Base-by-base conservation (phyloP, 768 basidiomycete genomes). In the Mycena filopes region DNA sequence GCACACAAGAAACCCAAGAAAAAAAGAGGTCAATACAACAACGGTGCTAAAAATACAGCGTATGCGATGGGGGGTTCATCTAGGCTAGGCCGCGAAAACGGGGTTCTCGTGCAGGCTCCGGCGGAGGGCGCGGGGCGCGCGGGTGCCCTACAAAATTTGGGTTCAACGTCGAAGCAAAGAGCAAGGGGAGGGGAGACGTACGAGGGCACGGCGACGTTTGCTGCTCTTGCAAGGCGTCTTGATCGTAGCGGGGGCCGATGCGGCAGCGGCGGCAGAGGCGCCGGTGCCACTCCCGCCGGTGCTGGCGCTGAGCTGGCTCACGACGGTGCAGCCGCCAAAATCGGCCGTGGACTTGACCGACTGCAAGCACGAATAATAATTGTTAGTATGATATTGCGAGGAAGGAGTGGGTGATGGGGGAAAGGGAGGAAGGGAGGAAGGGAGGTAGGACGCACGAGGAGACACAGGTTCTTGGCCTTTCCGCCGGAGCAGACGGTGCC, bases 401-500 rank as follows among this genome's bases (percentile, higher is more conserved):
- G 15, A 18, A 8, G 20, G 38, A 38, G 40, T 26, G 26, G 26
- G 11, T 20, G n/a, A 29, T 8, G 53, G 54, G 33, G 9, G 48
- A 20, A 33, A 36, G n/a, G n/a, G n/a, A 9, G 41, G 8, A 16
- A 23, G 43, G n/a, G 43, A 21, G 6, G 5, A 21, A 6, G n/a
- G 21, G 25, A n/a, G n/a, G 43, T 21, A 21, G n/a, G 21, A 62
- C 65, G 54, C 18, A 63, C 62, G 13, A 72, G 72, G 40, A 80
- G 66, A 68, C 80, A 81, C 36, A 74, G 69, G 62, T 75, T 68
- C 8, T 63, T 56, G 11, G 55, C 31, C 15, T 67, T 46, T 31
- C 79, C 79, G 38, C 79, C 79, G 1, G 71, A 57, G 70, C 80
- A 80, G 51, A 64, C 69, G 4, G 74, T 78, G 23, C 71, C 74